Conservation (phyloP, 352 stramenopile species). For the Phytophthora sojae region DNA sequence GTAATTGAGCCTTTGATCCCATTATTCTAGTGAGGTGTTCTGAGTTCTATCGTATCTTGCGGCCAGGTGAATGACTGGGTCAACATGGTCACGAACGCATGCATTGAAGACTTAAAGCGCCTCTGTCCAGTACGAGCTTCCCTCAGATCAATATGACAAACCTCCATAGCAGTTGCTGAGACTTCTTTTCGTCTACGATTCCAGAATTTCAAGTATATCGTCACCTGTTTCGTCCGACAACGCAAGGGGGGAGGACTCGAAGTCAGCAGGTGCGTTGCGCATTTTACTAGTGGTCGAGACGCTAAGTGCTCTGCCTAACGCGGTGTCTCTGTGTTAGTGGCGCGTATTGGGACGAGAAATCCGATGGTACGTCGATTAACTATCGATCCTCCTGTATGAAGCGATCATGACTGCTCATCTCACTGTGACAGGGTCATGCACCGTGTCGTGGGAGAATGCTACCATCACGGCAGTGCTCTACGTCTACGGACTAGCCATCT, state of each 20-base stretch:
- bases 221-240: slow-evolving; percentile 74
- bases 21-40: neutral
- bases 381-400: neutral
- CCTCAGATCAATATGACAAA: neutral
- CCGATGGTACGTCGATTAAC: slow-evolving; percentile 51
- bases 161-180: neutral
- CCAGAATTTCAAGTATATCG: slow-evolving; percentile 90
- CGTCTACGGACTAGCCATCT: slow-evolving; percentile 74
- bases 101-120: slow-evolving; percentile 69
- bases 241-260: slow-evolving; percentile 72
- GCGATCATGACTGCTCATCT: neutral
- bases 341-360: slow-evolving; percentile 80
- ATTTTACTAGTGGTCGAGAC: neutral
- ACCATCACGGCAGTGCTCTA: slow-evolving; percentile 72
- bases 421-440: slow-evolving; percentile 57
- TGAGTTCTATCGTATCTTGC: neutral
- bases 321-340: slow-evolving; percentile 30
- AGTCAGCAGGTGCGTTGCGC: slow-evolving; percentile 47
- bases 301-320: neutral
- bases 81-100: slow-evolving; percentile 69
- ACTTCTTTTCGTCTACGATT: neutral
- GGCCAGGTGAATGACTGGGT: slow-evolving; percentile 74
- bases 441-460: slow-evolving; percentile 79
- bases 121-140: slow-evolving; percentile 56
- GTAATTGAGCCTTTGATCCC: slow-evolving; percentile 27